Percentiles rank a stretch among this genome's conserved stretches.
These are phyloP conservation scores for Capsella bursapastoris DNA, from an alignment of 345 rosid species.

Conservation along the genomic window DNA sequence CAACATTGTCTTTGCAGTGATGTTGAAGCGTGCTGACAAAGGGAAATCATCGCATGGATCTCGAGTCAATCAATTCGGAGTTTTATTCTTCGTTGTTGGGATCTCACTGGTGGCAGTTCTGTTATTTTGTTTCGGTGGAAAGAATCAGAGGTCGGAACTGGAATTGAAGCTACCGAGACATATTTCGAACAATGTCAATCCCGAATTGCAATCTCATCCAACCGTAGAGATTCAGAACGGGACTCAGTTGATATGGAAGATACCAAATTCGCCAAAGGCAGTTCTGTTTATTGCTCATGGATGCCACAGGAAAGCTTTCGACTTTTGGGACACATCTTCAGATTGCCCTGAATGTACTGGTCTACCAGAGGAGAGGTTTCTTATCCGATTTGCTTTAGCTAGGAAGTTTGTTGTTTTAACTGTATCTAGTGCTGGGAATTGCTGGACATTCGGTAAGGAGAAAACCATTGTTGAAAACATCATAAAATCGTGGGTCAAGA, in stretches of 20 bases:
- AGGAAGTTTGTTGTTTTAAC: conserved; percentile 67
- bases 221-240: conserved; percentile 67
- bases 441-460: conserved; percentile 81
- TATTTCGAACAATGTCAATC: conserved; percentile 49
- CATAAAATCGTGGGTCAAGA: conserved; percentile 64
- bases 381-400: conserved; percentile 68
- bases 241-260: conserved; percentile 76
- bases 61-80: conserved; percentile 41
- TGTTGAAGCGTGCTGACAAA: conserved; percentile 66
- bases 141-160: conserved; percentile 39
- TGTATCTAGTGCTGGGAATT: conserved; percentile 67
- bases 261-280: conserved; percentile 79
- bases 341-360: conserved; percentile 69
- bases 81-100: conserved; percentile 46
- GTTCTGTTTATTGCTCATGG: conserved; percentile 91
- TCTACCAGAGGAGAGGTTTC: conserved; percentile 79
- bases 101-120: conserved; percentile 30
- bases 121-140: conserved; percentile 36
- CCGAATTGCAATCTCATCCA: conserved; percentile 50
- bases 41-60: conserved; percentile 51
- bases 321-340: conserved; percentile 86
- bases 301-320: conserved; percentile 73
- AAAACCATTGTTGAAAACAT: conserved; percentile 53
- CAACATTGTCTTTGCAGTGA: conserved; percentile 41
- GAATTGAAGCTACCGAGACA: conserved; percentile 35